Evolutionary conservation across 768 basidiomycete species (phyloP).

Genomic region (Termitomyces sp.): DNA sequence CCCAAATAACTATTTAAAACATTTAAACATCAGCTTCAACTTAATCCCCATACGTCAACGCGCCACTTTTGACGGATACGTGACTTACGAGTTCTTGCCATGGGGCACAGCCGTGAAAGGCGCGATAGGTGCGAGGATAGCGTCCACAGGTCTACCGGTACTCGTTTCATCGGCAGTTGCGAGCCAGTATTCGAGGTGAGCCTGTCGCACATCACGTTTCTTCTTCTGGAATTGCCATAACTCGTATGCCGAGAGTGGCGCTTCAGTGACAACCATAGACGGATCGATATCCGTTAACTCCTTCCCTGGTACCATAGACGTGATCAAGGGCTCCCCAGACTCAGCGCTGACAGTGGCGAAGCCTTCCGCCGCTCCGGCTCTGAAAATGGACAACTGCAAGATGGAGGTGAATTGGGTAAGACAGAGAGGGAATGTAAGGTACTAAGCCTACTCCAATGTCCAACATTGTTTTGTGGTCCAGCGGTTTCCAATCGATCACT

Average conservation of each 20-base stretch:
- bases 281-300: background rate
- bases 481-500: slow-evolving; percentile 73
- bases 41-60: background rate
- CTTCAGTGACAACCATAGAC: background rate
- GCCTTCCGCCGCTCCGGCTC: background rate
- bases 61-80: background rate
- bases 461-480: slow-evolving; percentile 49
- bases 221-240: slow-evolving; percentile 67
- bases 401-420: background rate
- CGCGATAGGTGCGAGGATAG: slow-evolving; percentile 65
- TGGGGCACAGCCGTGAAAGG: slow-evolving; percentile 64
- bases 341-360: slow-evolving; percentile 32
- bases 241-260: slow-evolving; percentile 41
- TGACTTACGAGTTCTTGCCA: slow-evolving; percentile 49
- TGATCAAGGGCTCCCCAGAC: slow-evolving; percentile 56
- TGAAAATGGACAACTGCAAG: background rate
- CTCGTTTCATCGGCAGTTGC: slow-evolving; percentile 48
- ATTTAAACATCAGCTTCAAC: background rate
- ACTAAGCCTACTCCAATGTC: slow-evolving; percentile 35
- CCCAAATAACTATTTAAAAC: slow-evolving; percentile 36
- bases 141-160: slow-evolving; percentile 75
- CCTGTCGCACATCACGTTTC: slow-evolving; percentile 48
- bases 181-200: slow-evolving; percentile 65
- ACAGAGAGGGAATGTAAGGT: background rate
- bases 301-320: slow-evolving; percentile 40